These are phyloP conservation scores for Nitzschia sp. DNA, from an alignment of 108 stramenopile genomes.

Conservation along the genomic window DNA sequence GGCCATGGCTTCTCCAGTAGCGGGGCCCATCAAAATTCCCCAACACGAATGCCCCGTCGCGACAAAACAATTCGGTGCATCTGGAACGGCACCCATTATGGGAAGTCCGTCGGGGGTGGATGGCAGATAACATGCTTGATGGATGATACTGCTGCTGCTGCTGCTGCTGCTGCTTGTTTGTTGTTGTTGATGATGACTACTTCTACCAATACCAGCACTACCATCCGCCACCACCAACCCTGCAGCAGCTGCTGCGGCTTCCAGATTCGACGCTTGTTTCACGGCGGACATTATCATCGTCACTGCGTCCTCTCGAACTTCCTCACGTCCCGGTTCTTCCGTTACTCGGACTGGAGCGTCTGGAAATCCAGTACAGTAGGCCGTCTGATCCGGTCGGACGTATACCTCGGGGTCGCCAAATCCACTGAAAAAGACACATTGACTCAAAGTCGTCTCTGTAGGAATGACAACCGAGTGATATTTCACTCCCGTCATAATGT, in stretches of 20 bases:
- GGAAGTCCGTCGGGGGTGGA: slow-evolving; percentile 73
- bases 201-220: slow-evolving; percentile 21
- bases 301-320: slow-evolving; percentile 37
- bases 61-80: slow-evolving; percentile 50
- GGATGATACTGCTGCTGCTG: too few species aligned
- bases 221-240: too few species aligned
- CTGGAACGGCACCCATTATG: slow-evolving; percentile 70
- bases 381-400: slow-evolving; percentile 49
- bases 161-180: too few species aligned
- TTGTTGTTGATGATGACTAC: too few species aligned
- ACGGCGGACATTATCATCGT: slow-evolving; percentile 29
- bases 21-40: slow-evolving; percentile 89
- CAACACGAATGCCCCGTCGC: slow-evolving; percentile 87
- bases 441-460: slow-evolving; percentile 35
- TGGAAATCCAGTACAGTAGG: slow-evolving; percentile 61
- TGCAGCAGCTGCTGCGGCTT: background rate
- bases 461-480: slow-evolving; percentile 55
- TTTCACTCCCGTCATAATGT: slow-evolving; percentile 50
- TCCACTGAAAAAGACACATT: slow-evolving; percentile 59
- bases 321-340: slow-evolving; percentile 56
- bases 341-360: slow-evolving; percentile 36
- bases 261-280: slow-evolving; percentile 22
- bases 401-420: slow-evolving; percentile 65
- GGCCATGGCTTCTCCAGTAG: slow-evolving; percentile 76
- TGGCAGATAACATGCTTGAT: slow-evolving; percentile 60